Evolutionary conservation across 2,329 filamentous ascomycete genomes (phyloP), one percentile per base, ranked within the genome.

Genomic region (Dryadomyces sulphureus): DNA sequence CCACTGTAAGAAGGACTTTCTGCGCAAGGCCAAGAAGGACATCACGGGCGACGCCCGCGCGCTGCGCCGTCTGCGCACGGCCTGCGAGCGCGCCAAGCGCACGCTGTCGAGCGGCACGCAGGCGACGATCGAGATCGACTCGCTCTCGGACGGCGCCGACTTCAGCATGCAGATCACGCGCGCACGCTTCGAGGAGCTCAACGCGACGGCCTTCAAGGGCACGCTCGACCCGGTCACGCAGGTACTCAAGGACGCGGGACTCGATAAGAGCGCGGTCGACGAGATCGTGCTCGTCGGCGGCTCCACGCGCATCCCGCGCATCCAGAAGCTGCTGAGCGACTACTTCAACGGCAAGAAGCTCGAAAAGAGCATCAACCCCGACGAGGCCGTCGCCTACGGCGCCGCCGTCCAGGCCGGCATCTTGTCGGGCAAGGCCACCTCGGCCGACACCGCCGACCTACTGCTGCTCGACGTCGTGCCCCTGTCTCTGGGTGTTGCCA

Each of bases 331-430:
- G 56, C 81, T 98, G 56, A 89, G 82, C 72, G 92, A 98, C 70
- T 95, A 89, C 79, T 98, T 98, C 74, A 85, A 93, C 66, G 89
- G 89, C 70, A 98, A 98, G 87, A 95, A 98, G 84, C 86, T 95
- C 56, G 90, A 96, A 80, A 96, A 43, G 78, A 92, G 85, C 76
- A 96, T 96, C 75, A 98, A 98, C 80, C 92, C 92, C 60, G 92
- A 98, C 64, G 92, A 98, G 77, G 92, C 92, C 58, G 92, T 98
- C 61, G 92, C 92, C 59, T 95, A 95, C 71, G 92, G 92, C 81
- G 92, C 92, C 55, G 92, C 92, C 59, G 90, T 98, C 52, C 92
- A 98, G 75, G 92, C 92, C 56, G 92, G 89, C 80, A 95, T 98
- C 65, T 82, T 98, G 55, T 95, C 90, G 49, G 92, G 92, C 65